These are phyloP conservation scores for Phycomyces blakesleeanus DNA, from an alignment of 192 early-diverging fungal species.

Conservation along the genomic window DNA sequence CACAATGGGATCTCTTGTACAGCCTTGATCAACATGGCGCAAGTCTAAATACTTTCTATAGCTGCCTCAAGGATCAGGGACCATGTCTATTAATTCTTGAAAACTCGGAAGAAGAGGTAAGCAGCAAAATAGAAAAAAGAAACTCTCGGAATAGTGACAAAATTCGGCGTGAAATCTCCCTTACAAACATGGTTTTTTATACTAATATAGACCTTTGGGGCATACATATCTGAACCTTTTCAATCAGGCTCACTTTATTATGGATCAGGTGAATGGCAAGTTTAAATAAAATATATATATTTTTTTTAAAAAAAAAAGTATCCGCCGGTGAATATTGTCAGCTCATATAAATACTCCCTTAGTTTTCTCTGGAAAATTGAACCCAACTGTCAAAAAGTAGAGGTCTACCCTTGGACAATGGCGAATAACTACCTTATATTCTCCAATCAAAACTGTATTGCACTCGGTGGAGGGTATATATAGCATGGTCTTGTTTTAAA, in stretches of 20 bases:
- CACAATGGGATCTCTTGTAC: conserved; percentile 79
- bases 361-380: conserved; percentile 69
- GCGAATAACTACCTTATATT: conserved; percentile 73
- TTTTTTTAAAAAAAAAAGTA: neutral
- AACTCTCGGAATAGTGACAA: neutral
- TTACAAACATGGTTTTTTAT: conserved; percentile 1
- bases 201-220: conserved; percentile 64
- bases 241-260: conserved; percentile 63
- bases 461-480: conserved; percentile 65
- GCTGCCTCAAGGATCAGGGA: conserved; percentile 46
- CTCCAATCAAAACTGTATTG: conserved; percentile 67
- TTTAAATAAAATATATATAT: neutral
- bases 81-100: neutral
- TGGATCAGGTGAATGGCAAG: conserved; percentile 75
- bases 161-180: neutral
- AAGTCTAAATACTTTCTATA: conserved; percentile 77
- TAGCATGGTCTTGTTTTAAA: neutral
- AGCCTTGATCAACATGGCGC: conserved; percentile 90
- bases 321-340: neutral
- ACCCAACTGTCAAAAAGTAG: conserved; percentile 29
- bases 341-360: neutral
- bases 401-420: conserved; percentile 66
- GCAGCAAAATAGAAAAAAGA: neutral
- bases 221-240: conserved; percentile 65
- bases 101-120: neutral